Conservation (phyloP, 2,329 filamentous ascomycete species). For the Aspergillus brasiliensis region DNA sequence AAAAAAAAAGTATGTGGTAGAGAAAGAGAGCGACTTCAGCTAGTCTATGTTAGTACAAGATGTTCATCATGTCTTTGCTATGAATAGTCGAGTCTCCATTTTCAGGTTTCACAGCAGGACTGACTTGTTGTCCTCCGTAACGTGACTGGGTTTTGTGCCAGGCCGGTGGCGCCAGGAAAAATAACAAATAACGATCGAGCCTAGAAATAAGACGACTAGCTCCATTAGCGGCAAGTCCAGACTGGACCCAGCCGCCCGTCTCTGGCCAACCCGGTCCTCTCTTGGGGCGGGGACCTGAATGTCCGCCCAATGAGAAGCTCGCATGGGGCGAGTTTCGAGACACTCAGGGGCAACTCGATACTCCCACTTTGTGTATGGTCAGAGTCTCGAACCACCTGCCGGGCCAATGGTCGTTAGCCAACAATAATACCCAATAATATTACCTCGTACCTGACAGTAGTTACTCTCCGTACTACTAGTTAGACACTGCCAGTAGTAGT, state of each 20-base stretch:
- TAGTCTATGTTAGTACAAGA: too few relatives aligned
- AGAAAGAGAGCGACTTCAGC: too few relatives aligned
- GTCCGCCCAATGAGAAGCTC: slow-evolving; percentile 11
- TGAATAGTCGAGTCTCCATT: too few relatives aligned
- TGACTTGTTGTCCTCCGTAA: neutral
- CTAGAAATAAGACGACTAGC: neutral
- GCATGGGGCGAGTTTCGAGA: slow-evolving; percentile 14
- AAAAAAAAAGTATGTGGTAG: too few relatives aligned
- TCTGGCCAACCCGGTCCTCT: slow-evolving; percentile 3
- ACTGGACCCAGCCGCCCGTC: slow-evolving; percentile 9
- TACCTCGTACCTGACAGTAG: slow-evolving; percentile 3
- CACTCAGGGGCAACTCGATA: slow-evolving; percentile 22
- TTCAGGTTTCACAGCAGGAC: neutral
- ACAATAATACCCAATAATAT: neutral
- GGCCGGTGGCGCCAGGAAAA: neutral
- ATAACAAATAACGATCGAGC: neutral
- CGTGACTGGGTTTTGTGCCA: neutral
- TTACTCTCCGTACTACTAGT: neutral
- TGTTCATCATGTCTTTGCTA: too few relatives aligned
- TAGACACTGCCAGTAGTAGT: too few relatives aligned
- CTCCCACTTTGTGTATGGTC: slow-evolving; percentile 4
- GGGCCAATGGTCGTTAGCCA: neutral
- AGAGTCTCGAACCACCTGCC: slow-evolving; percentile 19
- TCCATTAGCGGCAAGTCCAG: slow-evolving; percentile 12
- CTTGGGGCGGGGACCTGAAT: neutral